Percentiles rank a stretch among this genome's conserved stretches.
Conservation (phyloP, 2,329 filamentous ascomycete genomes). For the Penicillium hesseltinei region DNA sequence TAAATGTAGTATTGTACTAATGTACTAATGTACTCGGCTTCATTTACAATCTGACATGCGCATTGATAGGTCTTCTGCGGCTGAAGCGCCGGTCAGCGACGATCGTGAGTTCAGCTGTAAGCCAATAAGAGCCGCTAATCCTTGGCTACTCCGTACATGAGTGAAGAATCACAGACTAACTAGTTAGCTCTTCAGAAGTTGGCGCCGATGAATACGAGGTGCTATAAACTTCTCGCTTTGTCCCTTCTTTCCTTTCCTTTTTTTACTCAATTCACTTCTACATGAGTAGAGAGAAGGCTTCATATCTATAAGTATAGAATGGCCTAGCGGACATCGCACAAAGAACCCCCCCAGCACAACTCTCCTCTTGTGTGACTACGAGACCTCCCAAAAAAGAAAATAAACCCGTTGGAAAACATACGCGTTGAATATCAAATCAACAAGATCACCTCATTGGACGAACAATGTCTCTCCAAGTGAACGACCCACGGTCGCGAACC, state of each 20-base stretch:
- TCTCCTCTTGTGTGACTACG: neutral
- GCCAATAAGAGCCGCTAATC: slow-evolving; percentile 4
- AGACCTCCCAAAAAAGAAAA: neutral
- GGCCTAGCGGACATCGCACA: neutral
- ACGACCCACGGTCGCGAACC: slow-evolving; percentile 44
- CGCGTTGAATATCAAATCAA: neutral
- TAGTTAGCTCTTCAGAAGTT: neutral
- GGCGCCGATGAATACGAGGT: neutral
- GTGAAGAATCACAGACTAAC: neutral
- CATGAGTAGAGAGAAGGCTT: neutral
- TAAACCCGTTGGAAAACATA: neutral
- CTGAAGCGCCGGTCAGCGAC: slow-evolving; percentile 1
- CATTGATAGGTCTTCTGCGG: neutral
- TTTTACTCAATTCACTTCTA: neutral
- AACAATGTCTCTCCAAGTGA: slow-evolving; percentile 39
- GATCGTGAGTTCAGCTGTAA: slow-evolving; percentile 1
- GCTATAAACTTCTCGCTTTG: neutral
- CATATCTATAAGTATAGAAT: neutral
- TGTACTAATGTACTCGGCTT: neutral
- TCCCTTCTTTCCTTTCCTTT: neutral
- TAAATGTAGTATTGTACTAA: neutral
- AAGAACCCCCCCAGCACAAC: neutral
- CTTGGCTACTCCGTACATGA: neutral
- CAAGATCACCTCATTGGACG: slow-evolving; percentile 10
- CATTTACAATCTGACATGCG: neutral